These are phyloP conservation scores for Trapa incisa DNA, from an alignment of 345 rosid species.

Conservation along the genomic window DNA sequence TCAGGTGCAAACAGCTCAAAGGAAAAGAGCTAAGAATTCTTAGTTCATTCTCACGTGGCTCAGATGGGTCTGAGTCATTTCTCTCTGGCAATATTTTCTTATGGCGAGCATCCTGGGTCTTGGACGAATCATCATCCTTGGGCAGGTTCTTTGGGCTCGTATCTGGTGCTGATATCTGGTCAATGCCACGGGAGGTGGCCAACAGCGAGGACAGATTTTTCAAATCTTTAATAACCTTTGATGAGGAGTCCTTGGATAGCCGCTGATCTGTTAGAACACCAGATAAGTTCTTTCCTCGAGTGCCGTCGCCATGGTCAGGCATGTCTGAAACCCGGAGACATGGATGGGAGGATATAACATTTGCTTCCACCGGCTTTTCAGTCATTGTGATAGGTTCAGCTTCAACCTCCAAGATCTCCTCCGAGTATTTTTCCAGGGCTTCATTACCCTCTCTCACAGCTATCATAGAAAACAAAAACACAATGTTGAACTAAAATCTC, in stretches of 20 bases:
- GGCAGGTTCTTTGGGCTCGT: constrained; percentile 44
- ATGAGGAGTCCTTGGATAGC: constrained; percentile 60
- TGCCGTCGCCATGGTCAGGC: constrained; percentile 47
- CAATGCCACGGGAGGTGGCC: constrained; percentile 58
- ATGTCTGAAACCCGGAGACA: constrained; percentile 23
- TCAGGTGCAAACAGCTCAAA: background rate
- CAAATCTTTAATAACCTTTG: constrained; percentile 57
- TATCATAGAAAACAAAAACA: constrained; percentile 10
- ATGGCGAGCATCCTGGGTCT: constrained; percentile 45
- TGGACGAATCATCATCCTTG: constrained; percentile 17
- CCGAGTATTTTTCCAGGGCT: constrained; percentile 18
- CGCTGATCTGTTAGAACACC: constrained; percentile 50
- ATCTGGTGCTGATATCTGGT: constrained; percentile 33
- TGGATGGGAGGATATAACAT: constrained; percentile 22
- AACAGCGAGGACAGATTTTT: constrained; percentile 58
- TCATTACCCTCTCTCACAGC: constrained; percentile 28
- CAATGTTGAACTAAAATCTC: background rate
- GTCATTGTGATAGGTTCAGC: constrained; percentile 13
- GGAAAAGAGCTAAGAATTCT: background rate
- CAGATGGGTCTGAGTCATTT: constrained; percentile 69
- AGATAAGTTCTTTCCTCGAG: constrained; percentile 41
- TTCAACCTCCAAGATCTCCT: constrained; percentile 13
- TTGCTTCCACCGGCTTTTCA: constrained; percentile 29
- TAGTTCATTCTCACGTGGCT: background rate
- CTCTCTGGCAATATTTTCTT: constrained; percentile 67